These are phyloP conservation scores for Morella rubra DNA, from an alignment of 306 rosid species.

Conservation along the genomic window DNA sequence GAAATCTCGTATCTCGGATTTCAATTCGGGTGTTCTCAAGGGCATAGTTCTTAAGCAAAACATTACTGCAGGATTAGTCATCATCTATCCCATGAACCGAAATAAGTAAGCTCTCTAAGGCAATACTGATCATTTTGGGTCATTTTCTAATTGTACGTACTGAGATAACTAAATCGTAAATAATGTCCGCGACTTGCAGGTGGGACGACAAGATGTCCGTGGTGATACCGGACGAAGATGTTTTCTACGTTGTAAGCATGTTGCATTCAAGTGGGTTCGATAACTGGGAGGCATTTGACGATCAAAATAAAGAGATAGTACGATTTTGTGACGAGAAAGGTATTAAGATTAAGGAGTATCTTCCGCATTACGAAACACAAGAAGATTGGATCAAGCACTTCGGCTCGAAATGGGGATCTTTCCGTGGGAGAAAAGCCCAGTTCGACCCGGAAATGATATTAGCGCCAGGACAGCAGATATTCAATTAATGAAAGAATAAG, in stretches of 20 bases:
- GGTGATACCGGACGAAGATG: conserved; percentile 60
- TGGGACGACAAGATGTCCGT: conserved; percentile 77
- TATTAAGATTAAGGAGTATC: conserved; percentile 55
- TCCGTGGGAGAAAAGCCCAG: conserved; percentile 39
- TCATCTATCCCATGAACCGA: conserved; percentile 62
- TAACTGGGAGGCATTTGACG: conserved; percentile 31
- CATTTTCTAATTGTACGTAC: too few relatives aligned
- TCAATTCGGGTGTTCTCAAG: conserved; percentile 59
- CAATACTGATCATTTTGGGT: background rate
- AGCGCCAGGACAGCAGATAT: conserved; percentile 81
- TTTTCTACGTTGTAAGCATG: conserved; percentile 53
- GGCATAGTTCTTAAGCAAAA: conserved; percentile 59
- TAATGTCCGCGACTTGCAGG: conserved; percentile 30
- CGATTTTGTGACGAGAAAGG: conserved; percentile 44
- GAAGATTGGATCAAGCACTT: conserved; percentile 58
- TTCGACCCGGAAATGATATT: conserved; percentile 71
- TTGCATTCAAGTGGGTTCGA: conserved; percentile 38
- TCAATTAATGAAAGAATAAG: conserved; percentile 23
- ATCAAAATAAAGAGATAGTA: conserved; percentile 46
- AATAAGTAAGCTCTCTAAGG: conserved; percentile 41
- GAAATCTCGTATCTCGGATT: conserved; percentile 53
- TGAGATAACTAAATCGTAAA: too few relatives aligned
- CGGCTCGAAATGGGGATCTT: conserved; percentile 64
- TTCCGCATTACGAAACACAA: conserved; percentile 45
- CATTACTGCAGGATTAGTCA: conserved; percentile 40